Base-by-base conservation (phyloP, 139 green algal species). In the Coelastrella sp. region DNA sequence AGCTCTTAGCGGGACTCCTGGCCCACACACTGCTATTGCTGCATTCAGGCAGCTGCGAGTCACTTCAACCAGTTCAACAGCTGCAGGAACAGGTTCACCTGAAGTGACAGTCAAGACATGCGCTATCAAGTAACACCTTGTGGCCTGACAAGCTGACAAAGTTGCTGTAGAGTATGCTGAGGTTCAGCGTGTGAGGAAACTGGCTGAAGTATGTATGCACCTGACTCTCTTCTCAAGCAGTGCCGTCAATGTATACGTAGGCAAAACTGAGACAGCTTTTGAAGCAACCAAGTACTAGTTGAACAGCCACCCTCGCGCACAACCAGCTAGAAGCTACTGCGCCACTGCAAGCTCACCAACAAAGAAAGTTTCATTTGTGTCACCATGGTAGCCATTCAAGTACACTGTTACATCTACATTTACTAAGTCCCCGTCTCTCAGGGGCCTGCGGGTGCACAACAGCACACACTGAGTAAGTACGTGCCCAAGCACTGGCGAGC, bases 321-420 rank as follows among this genome's bases (percentile, higher is more conserved):
- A 47, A 0, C 32, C 32, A 47, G 32, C 32, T 47, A 47, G 32
- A 47, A 47, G 32, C 32, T 47, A 47, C 32, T 47, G 32, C 32
- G 32, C 32, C 32, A 47, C 32, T 47, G 32, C 32, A 47, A 14
- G 17, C 85, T 4, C 85, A 90, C 85, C 95, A 8, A 96, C 92
- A 54, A 89, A 93, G 32, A 94, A 95, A 66, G 93, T 96, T 80
- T 82, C 97, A 82, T 99, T 99, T n/a, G 96, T 98, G 92, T 99
- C 97, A 66, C 97, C 97, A 90, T 99, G 97, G 91, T 98, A 95
- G 5, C 97, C 97, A 77, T 98, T 90, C 5, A 97, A 87, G 85
- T 93, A 98, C 2, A 98, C 97, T 10, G 97, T 98, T 59, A 99
- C 97, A 90, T 98, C 97, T 61, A 99, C 96, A 92, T 98, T 99